These are phyloP conservation scores for Crithidia acanthocephali DNA, from an alignment of 208 protist species.

Conservation along the genomic window DNA sequence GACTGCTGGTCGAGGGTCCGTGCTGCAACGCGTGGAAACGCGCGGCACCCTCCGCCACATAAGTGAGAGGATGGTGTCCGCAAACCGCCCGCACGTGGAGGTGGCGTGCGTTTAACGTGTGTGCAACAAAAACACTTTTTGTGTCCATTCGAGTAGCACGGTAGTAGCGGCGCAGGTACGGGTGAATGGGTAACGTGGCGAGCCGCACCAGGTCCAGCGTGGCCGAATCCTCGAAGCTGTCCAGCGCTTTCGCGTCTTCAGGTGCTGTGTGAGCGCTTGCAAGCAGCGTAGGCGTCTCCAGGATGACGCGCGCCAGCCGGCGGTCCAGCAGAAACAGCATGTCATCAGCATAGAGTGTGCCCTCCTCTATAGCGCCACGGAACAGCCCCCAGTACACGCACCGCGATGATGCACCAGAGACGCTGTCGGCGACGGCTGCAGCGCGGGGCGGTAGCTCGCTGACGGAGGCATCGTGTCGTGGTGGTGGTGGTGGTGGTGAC, in stretches of 20 bases:
- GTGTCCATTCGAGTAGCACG: not conserved
- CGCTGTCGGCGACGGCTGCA: not conserved
- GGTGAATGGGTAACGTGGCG: not conserved
- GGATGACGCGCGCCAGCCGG: not conserved
- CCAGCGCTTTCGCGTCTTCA: not conserved
- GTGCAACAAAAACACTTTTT: constrained; percentile 13
- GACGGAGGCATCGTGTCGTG: not conserved
- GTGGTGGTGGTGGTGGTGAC: too few species aligned
- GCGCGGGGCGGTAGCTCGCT: not conserved
- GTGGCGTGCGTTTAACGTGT: not conserved
- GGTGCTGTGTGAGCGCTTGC: too few species aligned
- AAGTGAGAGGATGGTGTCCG: not conserved
- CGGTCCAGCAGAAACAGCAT: constrained; percentile 24
- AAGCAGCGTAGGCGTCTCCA: not conserved
- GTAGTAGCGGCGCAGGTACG: not conserved
- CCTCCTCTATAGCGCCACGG: not conserved
- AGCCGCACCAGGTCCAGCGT: not conserved
- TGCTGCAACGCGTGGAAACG: constrained; percentile 31
- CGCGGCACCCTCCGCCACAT: not conserved
- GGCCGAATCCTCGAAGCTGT: not conserved
- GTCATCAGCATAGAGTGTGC: not conserved
- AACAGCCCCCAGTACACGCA: constrained; percentile 33
- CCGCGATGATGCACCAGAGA: not conserved
- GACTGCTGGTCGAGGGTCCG: too few species aligned
- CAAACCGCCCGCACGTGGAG: not conserved